A percentile compares a stretch with the other conserved stretches of the same genome.
These are phyloP conservation scores for Neolentinus lepideus DNA, from an alignment of 1,284 basidiomycete genomes.

Conservation along the genomic window DNA sequence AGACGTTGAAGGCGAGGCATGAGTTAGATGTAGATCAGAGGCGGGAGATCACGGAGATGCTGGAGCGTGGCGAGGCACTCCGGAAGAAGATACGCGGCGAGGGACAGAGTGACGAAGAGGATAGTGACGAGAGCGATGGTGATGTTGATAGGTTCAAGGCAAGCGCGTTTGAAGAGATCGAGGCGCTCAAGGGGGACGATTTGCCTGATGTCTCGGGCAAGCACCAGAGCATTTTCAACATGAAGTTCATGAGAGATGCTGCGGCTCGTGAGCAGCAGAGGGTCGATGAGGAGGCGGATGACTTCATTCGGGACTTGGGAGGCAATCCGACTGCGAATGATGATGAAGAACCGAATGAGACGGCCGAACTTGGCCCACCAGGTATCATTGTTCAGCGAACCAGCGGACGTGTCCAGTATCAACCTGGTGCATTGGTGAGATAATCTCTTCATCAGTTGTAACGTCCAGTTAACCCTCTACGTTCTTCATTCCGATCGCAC, in stretches of 20 bases:
- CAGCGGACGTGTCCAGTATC: constrained; percentile 54
- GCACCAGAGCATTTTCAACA: constrained; percentile 71
- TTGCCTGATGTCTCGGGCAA: constrained; percentile 25
- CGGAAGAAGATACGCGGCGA: constrained; percentile 65
- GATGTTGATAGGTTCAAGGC: constrained; percentile 45
- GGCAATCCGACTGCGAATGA: constrained; percentile 29
- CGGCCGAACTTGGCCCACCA: constrained; percentile 21
- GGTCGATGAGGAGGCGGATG: constrained; percentile 57
- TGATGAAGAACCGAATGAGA: constrained; percentile 26
- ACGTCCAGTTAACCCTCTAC: neutral
- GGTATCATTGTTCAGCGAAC: constrained; percentile 35
- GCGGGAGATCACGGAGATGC: constrained; percentile 72
- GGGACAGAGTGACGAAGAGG: constrained; percentile 35
- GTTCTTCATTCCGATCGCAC: neutral
- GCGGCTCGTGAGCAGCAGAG: constrained; percentile 58
- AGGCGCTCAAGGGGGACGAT: constrained; percentile 35
- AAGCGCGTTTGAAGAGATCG: constrained; percentile 71
- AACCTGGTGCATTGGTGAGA: constrained; percentile 39
- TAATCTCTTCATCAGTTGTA: neutral
- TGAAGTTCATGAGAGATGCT: constrained; percentile 96
- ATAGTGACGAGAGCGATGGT: constrained; percentile 39
- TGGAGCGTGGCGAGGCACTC: constrained; percentile 67
- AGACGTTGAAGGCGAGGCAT: constrained; percentile 58
- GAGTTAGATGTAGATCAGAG: constrained; percentile 61
- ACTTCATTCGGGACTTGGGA: constrained; percentile 65